phyloP scores from a whole-genome alignment of 345 rosid species.

The Cochlearia excelsa region DNA sequence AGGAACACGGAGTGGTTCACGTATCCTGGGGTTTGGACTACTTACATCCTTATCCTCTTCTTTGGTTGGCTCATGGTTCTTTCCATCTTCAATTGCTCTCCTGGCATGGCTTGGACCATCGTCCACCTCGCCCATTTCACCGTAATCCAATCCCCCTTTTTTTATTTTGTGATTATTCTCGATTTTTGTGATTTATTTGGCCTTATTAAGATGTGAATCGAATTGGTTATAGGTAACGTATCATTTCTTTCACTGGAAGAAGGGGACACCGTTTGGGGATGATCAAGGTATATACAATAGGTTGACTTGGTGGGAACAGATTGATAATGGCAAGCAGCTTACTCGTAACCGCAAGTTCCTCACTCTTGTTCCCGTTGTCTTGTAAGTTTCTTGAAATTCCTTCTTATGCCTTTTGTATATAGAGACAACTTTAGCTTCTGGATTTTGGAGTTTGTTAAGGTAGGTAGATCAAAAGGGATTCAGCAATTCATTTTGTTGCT shows the following conservation, averaged over 20 bases:
- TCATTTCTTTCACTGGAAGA: constrained; percentile 79
- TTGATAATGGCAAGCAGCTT: constrained; percentile 80
- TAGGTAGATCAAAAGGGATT: too few species aligned
- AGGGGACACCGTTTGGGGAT: constrained; percentile 73
- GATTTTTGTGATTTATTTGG: too few species aligned
- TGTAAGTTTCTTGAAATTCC: constrained; percentile 42
- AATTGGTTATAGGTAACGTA: constrained; percentile 41
- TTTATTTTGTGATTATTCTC: too few species aligned
- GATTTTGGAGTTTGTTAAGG: too few species aligned
- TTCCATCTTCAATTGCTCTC: constrained; percentile 50
- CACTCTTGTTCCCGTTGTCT: constrained; percentile 73
- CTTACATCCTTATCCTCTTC: constrained; percentile 61
- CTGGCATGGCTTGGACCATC: constrained; percentile 75
- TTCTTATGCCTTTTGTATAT: not conserved
- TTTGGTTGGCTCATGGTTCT: constrained; percentile 56
- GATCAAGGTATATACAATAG: constrained; percentile 75
- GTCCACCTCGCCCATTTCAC: constrained; percentile 60
- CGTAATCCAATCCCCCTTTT: constrained; percentile 29
- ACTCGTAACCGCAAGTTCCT: constrained; percentile 74
- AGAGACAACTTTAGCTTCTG: not conserved
- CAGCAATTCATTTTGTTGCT: not conserved
- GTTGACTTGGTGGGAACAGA: constrained; percentile 86
- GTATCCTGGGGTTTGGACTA: constrained; percentile 81
- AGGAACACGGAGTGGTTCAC: constrained; percentile 91
- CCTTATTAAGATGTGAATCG: too few species aligned